phyloP scores from a whole-genome alignment of 1,284 basidiomycete genomes.

The Pascua guehoae region DNA sequence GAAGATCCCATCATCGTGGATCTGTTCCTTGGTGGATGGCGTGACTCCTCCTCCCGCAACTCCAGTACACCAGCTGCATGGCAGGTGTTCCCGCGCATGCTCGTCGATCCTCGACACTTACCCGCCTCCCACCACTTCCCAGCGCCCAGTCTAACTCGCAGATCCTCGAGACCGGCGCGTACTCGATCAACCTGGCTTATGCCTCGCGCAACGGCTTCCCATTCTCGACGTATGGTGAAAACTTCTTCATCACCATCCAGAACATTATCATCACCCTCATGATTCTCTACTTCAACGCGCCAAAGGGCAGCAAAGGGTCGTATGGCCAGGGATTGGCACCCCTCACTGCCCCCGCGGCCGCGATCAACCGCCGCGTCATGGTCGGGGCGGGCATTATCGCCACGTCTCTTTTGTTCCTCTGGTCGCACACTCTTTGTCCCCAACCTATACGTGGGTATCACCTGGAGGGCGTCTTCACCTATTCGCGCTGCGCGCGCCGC shows the following conservation, averaged over 20 bases:
- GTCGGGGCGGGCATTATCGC: slow-evolving; percentile 52
- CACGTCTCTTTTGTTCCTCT: slow-evolving; percentile 54
- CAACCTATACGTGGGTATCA: slow-evolving; percentile 32
- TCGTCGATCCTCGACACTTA: too few species aligned
- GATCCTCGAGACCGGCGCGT: slow-evolving; percentile 74
- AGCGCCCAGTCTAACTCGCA: slow-evolving; percentile 9
- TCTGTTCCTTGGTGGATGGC: too few species aligned
- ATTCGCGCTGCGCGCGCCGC: too few species aligned
- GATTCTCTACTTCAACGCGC: slow-evolving; percentile 59
- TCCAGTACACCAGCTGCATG: too few species aligned
- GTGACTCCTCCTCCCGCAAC: neutral
- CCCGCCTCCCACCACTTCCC: neutral
- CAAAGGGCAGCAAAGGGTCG: neutral
- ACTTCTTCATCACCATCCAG: slow-evolving; percentile 79
- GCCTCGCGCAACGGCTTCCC: slow-evolving; percentile 77
- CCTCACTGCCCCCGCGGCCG: neutral
- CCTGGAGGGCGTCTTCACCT: neutral
- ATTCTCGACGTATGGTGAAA: slow-evolving; percentile 94
- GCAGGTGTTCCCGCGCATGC: neutral
- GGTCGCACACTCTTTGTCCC: slow-evolving; percentile 43
- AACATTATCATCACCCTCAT: slow-evolving; percentile 77
- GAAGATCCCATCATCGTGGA: too few species aligned
- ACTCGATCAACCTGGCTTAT: slow-evolving; percentile 83
- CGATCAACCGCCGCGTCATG: slow-evolving; percentile 20
- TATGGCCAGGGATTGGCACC: neutral